Base-by-base conservation (phyloP, 305 asterid species). In the Fraxinus velutina region DNA sequence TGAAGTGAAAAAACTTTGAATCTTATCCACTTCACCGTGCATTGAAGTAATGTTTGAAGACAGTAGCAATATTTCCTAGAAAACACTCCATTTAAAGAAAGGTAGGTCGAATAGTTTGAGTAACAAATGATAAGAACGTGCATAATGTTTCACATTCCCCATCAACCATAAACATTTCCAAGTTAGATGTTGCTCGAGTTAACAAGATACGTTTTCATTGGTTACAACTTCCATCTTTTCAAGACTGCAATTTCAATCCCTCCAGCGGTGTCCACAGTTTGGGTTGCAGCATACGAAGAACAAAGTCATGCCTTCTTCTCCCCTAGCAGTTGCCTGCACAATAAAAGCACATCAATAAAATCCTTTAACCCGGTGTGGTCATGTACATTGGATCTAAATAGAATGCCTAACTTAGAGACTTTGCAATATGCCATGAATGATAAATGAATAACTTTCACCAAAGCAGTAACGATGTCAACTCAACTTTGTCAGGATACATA, bases 241-340 rank as follows among this genome's bases (percentile, higher is more conserved):
- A 24, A 19, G 37, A 50, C 29, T 5, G 75, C 12, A 73, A 57
- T 9, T 27, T 88, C 86, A 93, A 75, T 94, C 98, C 86, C 98
- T 93, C 98, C 97, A 94, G 29, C 97, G 89, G 84, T 88, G 81
- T 77, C 97, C 97, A 78, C 97, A 94, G 76, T 87, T 92, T 0
- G 98, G 92, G 83, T 92, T 94, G 93, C 97, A 94, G 93, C 97
- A 94, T 80, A 93, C 97, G 15, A 94, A 94, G 90, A 93, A 92
- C 83, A 93, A 86, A 0, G 97, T 89, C 97, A 93, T 93, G n/a
- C 97, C 97, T 89, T 94, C 97, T 90, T 93, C 98, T 30, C 97
- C 97, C 79, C 94, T 86, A 73, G 97, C 93, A 88, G 93, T 93
- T 73, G 98, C 97, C 98, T 94, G 92, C 84, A 84, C 50, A 8